phyloP scores from a whole-genome alignment of 331 rosid genomes.

The Cydonia oblonga region DNA sequence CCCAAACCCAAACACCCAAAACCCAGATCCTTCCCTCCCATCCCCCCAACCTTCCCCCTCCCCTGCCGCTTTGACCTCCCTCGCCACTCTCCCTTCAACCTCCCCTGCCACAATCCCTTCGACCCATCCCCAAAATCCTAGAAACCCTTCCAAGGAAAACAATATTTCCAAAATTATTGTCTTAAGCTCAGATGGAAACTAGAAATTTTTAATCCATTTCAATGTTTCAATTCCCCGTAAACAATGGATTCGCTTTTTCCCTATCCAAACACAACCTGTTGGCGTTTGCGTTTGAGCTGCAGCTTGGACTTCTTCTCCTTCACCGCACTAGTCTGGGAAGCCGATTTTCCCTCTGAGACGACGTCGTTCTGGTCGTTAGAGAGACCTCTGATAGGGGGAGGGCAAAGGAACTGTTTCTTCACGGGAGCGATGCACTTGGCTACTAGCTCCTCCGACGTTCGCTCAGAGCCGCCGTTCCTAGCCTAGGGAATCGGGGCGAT shows the following conservation, averaged over 20 bases:
- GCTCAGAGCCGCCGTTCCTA: conserved; percentile 3
- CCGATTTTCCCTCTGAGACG: conserved; percentile 21
- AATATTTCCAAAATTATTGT: not conserved
- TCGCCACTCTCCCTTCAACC: too few species aligned
- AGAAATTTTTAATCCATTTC: not conserved
- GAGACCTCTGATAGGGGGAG: conserved; percentile 44
- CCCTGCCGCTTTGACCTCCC: too few species aligned
- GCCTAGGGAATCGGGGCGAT: not conserved
- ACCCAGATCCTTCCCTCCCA: too few species aligned
- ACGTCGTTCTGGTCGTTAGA: conserved; percentile 13
- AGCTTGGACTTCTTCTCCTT: conserved; percentile 92
- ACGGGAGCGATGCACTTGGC: conserved; percentile 76
- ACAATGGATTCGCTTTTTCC: not conserved
- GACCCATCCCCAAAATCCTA: too few species aligned
- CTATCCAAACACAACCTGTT: conserved; percentile 29
- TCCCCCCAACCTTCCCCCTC: too few species aligned
- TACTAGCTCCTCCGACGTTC: conserved; percentile 57
- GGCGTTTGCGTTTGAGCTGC: conserved; percentile 91
- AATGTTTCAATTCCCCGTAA: not conserved
- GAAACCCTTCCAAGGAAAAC: too few species aligned
- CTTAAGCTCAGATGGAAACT: not conserved
- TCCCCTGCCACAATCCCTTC: too few species aligned
- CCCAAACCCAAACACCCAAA: too few species aligned
- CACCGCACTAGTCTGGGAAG: conserved; percentile 23
- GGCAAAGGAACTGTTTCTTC: conserved; percentile 47